Base-by-base conservation (phyloP, 768 basidiomycete species). In the Roridomyces roridus region DNA sequence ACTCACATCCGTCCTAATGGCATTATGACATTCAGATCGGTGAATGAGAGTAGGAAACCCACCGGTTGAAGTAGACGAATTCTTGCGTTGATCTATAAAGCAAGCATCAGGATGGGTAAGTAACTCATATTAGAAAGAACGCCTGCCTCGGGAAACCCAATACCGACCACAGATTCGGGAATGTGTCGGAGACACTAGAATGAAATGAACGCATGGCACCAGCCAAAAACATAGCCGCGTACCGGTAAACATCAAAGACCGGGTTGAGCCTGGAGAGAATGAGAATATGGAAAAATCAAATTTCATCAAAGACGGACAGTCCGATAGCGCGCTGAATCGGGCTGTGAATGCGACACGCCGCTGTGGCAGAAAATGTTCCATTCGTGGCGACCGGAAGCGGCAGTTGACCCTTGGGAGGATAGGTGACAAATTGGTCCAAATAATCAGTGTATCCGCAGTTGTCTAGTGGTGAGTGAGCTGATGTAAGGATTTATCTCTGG, bases 371-470 rank as follows among this genome's bases (percentile, higher is more conserved):
- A 67, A 68, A 81, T 29, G 72, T 82, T 42, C 72, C 78, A 63
- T 67, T 82, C 52, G 57, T 75, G 10, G 68, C 75, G 11, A 81
- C 81, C 3, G 86, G 86, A 17, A 90, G 76, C 17, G 88, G 87
- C 35, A 90, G 77, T 26, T 76, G 78, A 0, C 85, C 85, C 18
- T 75, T 71, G 0, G 88, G 89, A 5, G 88, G 88, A 62, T 83
- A 90, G 1, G 80, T 86, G 28, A 87, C 81, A 61, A 84, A 78
- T 47, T 85, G 78, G 20, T 82, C 78, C 5, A 86, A 72, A 62
- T 89, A 90, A 58, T 80, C 76, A 0, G 85, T 75, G 65, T 86
- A 90, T 18, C 82, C 81, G 70, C 88, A 90, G 24, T 55, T 51
- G 4, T 76, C n/a, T n/a, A n/a, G n/a, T n/a, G n/a, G n/a, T n/a